These are phyloP conservation scores for Melaleuca alternifolia DNA, from an alignment of 345 rosid species.

Conservation along the genomic window DNA sequence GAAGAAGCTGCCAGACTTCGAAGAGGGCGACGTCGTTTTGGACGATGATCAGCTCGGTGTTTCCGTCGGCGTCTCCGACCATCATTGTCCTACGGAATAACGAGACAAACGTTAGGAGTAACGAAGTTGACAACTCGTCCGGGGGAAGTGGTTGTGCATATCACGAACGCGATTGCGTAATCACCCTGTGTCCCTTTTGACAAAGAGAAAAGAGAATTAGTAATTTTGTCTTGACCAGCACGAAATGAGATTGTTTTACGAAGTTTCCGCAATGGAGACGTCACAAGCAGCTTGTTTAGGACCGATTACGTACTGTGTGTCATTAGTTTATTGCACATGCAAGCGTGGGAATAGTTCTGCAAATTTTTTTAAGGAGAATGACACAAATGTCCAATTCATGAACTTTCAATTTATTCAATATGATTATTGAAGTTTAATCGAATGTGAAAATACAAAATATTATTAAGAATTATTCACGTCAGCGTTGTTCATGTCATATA, in stretches of 20 bases:
- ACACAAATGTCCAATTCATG: no score
- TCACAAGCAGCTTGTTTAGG: background rate
- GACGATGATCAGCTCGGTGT: background rate
- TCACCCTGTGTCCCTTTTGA: background rate
- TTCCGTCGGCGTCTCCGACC: background rate
- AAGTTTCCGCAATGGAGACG: background rate
- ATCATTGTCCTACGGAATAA: background rate
- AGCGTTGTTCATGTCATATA: no score
- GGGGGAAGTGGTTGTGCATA: background rate
- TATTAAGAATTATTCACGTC: no score
- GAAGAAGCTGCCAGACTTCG: background rate
- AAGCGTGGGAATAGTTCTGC: background rate
- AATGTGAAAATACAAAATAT: no score
- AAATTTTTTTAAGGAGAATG: rapidly evolving
- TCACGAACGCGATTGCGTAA: background rate
- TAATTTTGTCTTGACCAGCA: background rate
- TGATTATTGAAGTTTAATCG: no score
- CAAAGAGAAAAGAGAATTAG: background rate
- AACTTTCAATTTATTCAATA: no score
- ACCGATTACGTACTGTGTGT: background rate
- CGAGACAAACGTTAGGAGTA: background rate
- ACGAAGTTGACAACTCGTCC: background rate
- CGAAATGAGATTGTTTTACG: background rate
- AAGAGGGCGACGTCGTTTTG: background rate
- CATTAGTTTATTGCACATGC: background rate